Base-by-base conservation (phyloP, 257 asterid genomes). In the Lavandula angustifolia region DNA sequence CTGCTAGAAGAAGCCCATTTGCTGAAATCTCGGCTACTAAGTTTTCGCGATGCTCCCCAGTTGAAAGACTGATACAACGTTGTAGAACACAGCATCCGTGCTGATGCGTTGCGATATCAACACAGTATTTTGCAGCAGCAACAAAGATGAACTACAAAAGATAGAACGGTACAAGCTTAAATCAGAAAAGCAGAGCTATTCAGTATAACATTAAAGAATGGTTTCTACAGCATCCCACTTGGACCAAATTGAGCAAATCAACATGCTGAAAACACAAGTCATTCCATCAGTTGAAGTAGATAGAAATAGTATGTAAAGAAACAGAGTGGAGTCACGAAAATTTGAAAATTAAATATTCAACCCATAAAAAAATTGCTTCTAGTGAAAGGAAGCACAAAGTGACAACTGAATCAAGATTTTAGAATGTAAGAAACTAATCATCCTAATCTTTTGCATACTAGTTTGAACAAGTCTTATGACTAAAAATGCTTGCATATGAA, bases 61-160 rank as follows among this genome's bases (percentile, higher is more conserved):
- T 75, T 17, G 95, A 81, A 65, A 79, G 88, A 56, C 80, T 74
- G 77, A 94, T 88, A 80, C 97, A 94, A 34, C 87, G 81, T 82
- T 94, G 99, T 54, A 90, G 85, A 73, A 90, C 97, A 68, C 97
- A 94, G 62, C 99, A 92, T 37, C 99, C 99, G 18, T 89, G 95
- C 74, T 88, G 97, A 76, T 92, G 96, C 33, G 95, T 87, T 14
- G 99, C 97, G 57, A 94, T 86, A 35, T 94, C 97, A 11, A 87
- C 88, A 65, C 95, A 90, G 73, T 90, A 80, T 79, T 84, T 90
- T 66, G 97, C 91, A 38, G 99, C 96, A 50, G 97, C 95, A 44
- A 79, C 71, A 76, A 84, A 90, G 64, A 94, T 88, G 84, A 94
- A 94, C 97, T 94, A 84, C 78, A 22, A 22, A 22, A 67, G 65